These are phyloP conservation scores for Rhodotorula mucilaginosa DNA, from an alignment of 1,284 basidiomycete species.

Conservation along the genomic window DNA sequence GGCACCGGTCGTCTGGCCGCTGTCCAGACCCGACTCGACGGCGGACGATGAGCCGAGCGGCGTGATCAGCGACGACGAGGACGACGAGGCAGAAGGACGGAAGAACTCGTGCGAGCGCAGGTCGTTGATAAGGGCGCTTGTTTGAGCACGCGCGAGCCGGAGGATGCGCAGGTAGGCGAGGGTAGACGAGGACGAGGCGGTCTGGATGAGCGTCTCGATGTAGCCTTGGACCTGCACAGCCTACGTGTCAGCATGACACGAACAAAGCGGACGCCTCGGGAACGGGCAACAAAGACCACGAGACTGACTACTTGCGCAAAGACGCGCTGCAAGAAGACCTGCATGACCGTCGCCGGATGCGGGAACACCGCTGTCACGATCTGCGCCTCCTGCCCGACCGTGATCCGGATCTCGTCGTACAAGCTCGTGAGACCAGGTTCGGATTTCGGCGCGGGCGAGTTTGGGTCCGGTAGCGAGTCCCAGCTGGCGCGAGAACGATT, in stretches of 20 bases:
- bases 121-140: slow-evolving; percentile 79
- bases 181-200: slow-evolving; percentile 71
- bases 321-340: slow-evolving; percentile 94
- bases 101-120: slow-evolving; percentile 85
- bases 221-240: slow-evolving; percentile 86
- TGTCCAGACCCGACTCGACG: neutral
- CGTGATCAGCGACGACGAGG: slow-evolving; percentile 11
- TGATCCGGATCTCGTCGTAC: slow-evolving; percentile 82
- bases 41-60: slow-evolving; percentile 16
- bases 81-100: slow-evolving; percentile 52
- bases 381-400: slow-evolving; percentile 92
- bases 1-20: slow-evolving; percentile 5
- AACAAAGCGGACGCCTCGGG: too few relatives aligned
- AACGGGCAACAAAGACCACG: too few relatives aligned
- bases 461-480: slow-evolving; percentile 74
- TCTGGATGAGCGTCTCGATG: slow-evolving; percentile 77
- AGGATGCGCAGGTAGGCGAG: slow-evolving; percentile 88
- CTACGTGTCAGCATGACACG: neutral
- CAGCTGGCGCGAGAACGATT: slow-evolving; percentile 60
- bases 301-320: slow-evolving; percentile 89
- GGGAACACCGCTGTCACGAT: slow-evolving; percentile 99
- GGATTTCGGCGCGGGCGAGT: slow-evolving; percentile 69
- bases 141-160: slow-evolving; percentile 79
- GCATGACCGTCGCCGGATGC: slow-evolving; percentile 95
- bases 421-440: slow-evolving; percentile 78